Percentiles rank a stretch among this genome's conserved stretches.
Conservation (phyloP, 768 basidiomycete genomes). For the Tricholoma sp. region DNA sequence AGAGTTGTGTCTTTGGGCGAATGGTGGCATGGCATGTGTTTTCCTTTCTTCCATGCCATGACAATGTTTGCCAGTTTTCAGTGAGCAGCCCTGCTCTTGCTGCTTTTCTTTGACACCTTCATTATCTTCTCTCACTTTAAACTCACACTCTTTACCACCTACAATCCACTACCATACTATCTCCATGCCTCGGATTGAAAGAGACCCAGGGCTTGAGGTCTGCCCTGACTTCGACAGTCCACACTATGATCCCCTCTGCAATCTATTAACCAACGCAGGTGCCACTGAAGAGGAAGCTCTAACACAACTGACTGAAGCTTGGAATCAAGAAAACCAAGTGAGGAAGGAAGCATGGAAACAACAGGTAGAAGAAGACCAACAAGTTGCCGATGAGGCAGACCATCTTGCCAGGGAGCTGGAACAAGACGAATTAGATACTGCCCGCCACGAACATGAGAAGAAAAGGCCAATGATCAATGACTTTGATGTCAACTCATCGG, state of each 20-base stretch:
- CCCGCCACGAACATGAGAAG: not conserved
- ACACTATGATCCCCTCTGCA: not conserved
- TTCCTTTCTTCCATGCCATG: not conserved
- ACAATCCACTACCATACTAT: not conserved
- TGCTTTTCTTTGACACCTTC: not conserved
- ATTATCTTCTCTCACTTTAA: not conserved
- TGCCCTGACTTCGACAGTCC: not conserved
- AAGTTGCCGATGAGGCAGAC: not conserved
- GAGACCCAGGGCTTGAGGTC: not conserved
- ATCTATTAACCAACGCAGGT: not conserved
- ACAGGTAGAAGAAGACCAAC: not conserved
- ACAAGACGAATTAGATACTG: not conserved
- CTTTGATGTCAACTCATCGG: not conserved
- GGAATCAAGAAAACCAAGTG: not conserved
- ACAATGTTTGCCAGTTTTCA: not conserved
- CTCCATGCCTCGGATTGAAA: not conserved
- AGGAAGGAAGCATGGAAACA: not conserved
- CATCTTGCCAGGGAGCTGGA: not conserved
- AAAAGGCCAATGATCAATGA: conserved; percentile 1
- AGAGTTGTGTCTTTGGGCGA: not conserved
- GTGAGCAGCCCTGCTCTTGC: not conserved
- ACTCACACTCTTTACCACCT: not conserved
- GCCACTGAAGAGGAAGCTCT: not conserved
- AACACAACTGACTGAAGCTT: not conserved
- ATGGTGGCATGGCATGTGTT: not conserved